Conservation (phyloP, 2,329 filamentous ascomycete genomes). For the Knufia petricola region DNA sequence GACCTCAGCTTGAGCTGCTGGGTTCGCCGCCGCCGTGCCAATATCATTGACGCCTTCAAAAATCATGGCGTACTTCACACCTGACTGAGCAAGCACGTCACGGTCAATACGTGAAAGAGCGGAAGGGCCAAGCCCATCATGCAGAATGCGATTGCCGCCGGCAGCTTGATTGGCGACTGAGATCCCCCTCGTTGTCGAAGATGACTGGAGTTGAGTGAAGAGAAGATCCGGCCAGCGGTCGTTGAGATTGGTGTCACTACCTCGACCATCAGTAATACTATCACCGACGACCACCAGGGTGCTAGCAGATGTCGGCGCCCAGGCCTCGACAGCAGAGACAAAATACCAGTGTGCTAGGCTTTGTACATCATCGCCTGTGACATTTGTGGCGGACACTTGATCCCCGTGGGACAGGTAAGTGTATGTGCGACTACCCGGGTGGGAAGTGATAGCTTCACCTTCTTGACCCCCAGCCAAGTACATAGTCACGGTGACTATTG, state of each 20-base stretch:
- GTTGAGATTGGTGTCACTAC: conserved; percentile 50
- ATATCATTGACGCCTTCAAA: conserved; percentile 65
- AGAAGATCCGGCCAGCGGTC: conserved; percentile 54
- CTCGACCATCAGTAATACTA: conserved; percentile 56
- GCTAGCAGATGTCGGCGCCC: conserved; percentile 34
- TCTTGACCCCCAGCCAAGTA: conserved; percentile 50
- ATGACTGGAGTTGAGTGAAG: conserved; percentile 41
- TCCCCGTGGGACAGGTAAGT: conserved; percentile 53
- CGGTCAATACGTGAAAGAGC: conserved; percentile 52
- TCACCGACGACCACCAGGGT: conserved; percentile 51
- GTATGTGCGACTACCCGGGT: conserved; percentile 56
- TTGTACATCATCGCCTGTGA: conserved; percentile 34
- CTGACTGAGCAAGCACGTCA: conserved; percentile 51
- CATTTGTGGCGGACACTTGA: conserved; percentile 39
- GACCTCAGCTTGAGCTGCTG: conserved; percentile 37
- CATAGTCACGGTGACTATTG: conserved; percentile 49
- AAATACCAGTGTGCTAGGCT: conserved; percentile 46
- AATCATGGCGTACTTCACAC: conserved; percentile 52
- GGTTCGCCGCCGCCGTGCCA: conserved; percentile 40
- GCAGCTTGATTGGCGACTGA: conserved; percentile 56
- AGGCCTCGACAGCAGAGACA: conserved; percentile 49
- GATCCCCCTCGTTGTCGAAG: conserved; percentile 36
- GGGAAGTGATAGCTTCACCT: conserved; percentile 50
- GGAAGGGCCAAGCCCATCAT: conserved; percentile 53
- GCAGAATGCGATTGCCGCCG: conserved; percentile 57